These are phyloP conservation scores for Agrocybe pediades DNA, from an alignment of 768 basidiomycete species.

Conservation along the genomic window DNA sequence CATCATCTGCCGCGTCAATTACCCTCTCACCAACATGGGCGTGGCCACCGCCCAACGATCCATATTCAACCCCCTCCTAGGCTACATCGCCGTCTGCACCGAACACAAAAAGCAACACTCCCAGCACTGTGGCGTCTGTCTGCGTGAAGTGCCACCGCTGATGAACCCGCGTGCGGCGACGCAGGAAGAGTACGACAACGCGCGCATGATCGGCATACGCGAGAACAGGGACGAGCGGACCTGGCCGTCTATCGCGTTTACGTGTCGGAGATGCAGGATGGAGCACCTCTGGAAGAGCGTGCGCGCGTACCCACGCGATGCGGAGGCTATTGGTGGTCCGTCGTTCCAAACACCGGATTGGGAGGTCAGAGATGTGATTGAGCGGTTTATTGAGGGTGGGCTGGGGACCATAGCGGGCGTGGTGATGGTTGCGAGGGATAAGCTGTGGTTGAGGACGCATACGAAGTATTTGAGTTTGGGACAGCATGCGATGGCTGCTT, in stretches of 20 bases:
- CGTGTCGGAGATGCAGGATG: constrained; percentile 65
- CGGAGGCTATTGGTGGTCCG: constrained; percentile 58
- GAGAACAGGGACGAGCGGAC: constrained; percentile 77
- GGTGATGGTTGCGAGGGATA: constrained; percentile 62
- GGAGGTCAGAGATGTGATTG: constrained; percentile 69
- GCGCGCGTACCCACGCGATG: constrained; percentile 46
- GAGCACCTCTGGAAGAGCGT: constrained; percentile 70
- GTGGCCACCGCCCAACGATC: constrained; percentile 53
- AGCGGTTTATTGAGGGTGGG: constrained; percentile 72
- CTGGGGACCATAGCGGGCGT: constrained; percentile 71
- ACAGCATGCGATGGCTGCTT: constrained; percentile 61
- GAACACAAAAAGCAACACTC: constrained; percentile 59
- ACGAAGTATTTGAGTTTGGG: constrained; percentile 71
- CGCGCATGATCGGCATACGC: constrained; percentile 45
- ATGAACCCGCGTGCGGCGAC: constrained; percentile 23
- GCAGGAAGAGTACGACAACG: constrained; percentile 20
- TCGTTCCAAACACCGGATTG: constrained; percentile 48
- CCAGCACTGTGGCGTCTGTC: constrained; percentile 68
- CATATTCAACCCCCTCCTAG: constrained; percentile 42
- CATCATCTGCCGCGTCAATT: constrained; percentile 70
- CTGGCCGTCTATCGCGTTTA: constrained; percentile 62
- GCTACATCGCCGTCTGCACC: constrained; percentile 54
- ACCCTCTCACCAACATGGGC: constrained; percentile 50
- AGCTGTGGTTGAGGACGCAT: constrained; percentile 64
- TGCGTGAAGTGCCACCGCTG: constrained; percentile 51